phyloP scores from a whole-genome alignment of 805 yeast genomes.

The Suhomyces prunicola region DNA sequence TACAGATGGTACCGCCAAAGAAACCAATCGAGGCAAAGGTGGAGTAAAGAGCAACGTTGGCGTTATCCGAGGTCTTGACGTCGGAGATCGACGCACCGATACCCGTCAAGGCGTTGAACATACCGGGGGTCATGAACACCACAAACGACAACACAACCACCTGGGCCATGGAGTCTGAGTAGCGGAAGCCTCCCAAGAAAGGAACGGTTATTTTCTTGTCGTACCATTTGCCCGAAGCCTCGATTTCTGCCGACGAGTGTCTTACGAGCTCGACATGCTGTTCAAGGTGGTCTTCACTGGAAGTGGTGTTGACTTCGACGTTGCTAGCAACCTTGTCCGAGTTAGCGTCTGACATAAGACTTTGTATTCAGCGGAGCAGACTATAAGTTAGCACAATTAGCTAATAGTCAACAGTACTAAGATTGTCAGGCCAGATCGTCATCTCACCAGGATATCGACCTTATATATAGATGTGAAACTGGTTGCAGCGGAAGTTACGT shows the following conservation, averaged over 20 bases:
- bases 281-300: slow-evolving; percentile 7
- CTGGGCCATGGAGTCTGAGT: slow-evolving; percentile 40
- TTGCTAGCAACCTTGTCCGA: slow-evolving; percentile 1
- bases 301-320: slow-evolving; percentile 5
- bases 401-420: too few species aligned
- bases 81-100: slow-evolving; percentile 43
- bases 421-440: too few species aligned
- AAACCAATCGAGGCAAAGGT: slow-evolving; percentile 58
- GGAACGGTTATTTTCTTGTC: slow-evolving; percentile 16
- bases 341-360: slow-evolving; percentile 3
- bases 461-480: neutral
- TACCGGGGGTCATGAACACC: slow-evolving; percentile 50
- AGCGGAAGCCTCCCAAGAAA: slow-evolving; percentile 17
- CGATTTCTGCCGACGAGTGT: slow-evolving; percentile 28
- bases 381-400: too few species aligned
- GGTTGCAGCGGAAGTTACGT: neutral
- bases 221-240: slow-evolving; percentile 40
- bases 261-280: slow-evolving; percentile 20
- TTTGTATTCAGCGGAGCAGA: too few species aligned
- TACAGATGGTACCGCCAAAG: slow-evolving; percentile 54
- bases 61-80: slow-evolving; percentile 42
- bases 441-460: neutral
- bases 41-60: slow-evolving; percentile 51
- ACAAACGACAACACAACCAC: slow-evolving; percentile 46
- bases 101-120: slow-evolving; percentile 51